Conservation (phyloP, 176 grass and related monocot species). For the Ananas comosus region DNA sequence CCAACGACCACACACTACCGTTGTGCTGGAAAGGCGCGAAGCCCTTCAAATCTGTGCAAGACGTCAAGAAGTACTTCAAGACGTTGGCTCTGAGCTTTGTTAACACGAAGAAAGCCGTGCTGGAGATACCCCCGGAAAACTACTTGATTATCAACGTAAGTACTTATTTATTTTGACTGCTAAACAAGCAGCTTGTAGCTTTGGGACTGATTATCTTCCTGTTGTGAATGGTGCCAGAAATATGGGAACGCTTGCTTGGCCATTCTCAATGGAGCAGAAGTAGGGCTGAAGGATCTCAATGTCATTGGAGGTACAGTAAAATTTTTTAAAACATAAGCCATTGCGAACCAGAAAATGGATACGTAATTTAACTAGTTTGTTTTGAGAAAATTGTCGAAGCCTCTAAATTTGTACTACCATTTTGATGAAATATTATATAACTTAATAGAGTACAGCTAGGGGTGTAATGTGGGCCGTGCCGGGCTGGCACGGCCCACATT, state of each 20-base stretch:
- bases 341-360: too few relatives aligned
- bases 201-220: neutral
- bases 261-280: slow-evolving; percentile 64
- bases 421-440: too few relatives aligned
- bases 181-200: too few relatives aligned
- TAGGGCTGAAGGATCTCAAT: slow-evolving; percentile 48
- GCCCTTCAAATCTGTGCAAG: slow-evolving; percentile 69
- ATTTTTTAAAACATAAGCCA: neutral
- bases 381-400: too few relatives aligned
- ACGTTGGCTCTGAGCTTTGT: slow-evolving; percentile 55
- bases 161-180: neutral
- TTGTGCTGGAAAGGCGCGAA: slow-evolving; percentile 87
- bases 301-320: slow-evolving; percentile 69
- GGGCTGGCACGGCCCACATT: too few relatives aligned
- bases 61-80: slow-evolving; percentile 85
- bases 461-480: too few relatives aligned
- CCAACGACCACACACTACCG: slow-evolving; percentile 42
- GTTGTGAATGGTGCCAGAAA: slow-evolving; percentile 41
- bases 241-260: slow-evolving; percentile 82
- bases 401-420: too few relatives aligned
- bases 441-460: too few relatives aligned
- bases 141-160: slow-evolving; percentile 84
- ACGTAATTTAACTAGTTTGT: too few relatives aligned
- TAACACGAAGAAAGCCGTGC: slow-evolving; percentile 43
- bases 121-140: slow-evolving; percentile 90